Base-by-base conservation (phyloP, 1,284 basidiomycete genomes). In the Rhodotorula glutinis region DNA sequence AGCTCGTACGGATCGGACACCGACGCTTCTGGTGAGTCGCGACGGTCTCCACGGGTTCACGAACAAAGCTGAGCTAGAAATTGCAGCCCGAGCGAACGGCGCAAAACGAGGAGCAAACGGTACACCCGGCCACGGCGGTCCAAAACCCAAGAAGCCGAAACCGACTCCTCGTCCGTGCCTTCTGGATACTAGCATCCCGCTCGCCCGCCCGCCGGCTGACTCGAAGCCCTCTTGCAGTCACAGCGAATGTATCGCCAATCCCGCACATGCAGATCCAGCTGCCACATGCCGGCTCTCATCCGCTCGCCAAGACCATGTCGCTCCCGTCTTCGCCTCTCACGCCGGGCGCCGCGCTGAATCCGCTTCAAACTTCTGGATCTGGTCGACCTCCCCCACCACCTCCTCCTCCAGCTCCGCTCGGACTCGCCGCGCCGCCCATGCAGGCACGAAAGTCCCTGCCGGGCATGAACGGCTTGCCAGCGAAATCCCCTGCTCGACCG, bases 271-370 rank as follows among this genome's bases (percentile, higher is more conserved):
- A 52, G 8, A 53, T 61, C 30, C 66, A 61, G 33, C 55, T 67
- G 3, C 57, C 65, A 7, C 68, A 61, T 43, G 53, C 33, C 27
- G 62, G 67, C 29, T 70, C 71, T 0, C 71, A 72, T 29, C 71
- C 71, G 1, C 65, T 70, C 43, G 56, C 71, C 17, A 70, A 72
- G 44, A 72, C 67, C 25, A 60, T 67, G 56, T 70, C 71, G 5
- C 62, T 69, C 3, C 71, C 71, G n/a, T 51, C 67, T 2, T 63
- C 67, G 1, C 65, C 65, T 23, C 60, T 65, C 60, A 30, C 23
- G 4, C 47, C 65, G 0, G 44, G 16, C 58, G 11, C 27, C 5
- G 17, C 43, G 46, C 25, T 30, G 53, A 33, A 9, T 44, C 44
- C 55, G 54, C 51, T 38, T 41, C 53, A 54, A 47, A 57, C 23